Base-by-base conservation (phyloP, 2,329 filamentous ascomycete species). In the Cordyceps farinosa region DNA sequence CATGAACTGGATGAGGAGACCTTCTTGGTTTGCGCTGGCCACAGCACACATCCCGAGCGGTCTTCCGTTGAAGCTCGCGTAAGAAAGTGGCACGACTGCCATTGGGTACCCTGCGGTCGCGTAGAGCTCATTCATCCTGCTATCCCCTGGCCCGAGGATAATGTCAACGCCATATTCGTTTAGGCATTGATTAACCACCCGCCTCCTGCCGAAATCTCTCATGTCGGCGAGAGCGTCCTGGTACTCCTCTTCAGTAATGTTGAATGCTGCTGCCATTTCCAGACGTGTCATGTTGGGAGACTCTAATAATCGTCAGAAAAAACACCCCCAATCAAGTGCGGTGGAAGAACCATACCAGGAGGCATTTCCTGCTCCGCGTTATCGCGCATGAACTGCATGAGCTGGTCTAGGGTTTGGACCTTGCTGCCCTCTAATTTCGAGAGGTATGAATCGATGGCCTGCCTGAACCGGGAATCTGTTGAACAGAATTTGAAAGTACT, bases 291-390 rank as follows among this genome's bases (percentile, higher is more conserved):
- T 55, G 13, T 42, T 55, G 7, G 34, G 52, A 42, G 52, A 55
- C 9, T 55, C 52, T 52, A 13, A 17, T 10, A 32, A 34, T 5
- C 15, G 48, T 52, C 29, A 52, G 30, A 32, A 52, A 34, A 34
- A 7, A 27, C 17, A 11, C 13, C 32, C 27, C 13, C 17, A 32
- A 6, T 52, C 27, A 52, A 52, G 48, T 52, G 13, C 27, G 45
- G 45, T 6, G 27, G 45, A 48, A 27, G 45, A 48, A 13, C 45
- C 27, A 17, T 34, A 52, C 48, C 48, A 13, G 52, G 52, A 15
- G 52, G 52, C 52, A 55, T 55, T 42, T 55, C 52, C 36, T 40
- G 52, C 52, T 55, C 29, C 22, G 34, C 52, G 34, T 55, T 55
- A 11, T 55, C 34, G 34, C 52, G 36, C 34, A 42, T 55, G 52